Evolutionary conservation across 176 grass and related monocot species (phyloP).

Genomic region (Zoysia pacifica): DNA sequence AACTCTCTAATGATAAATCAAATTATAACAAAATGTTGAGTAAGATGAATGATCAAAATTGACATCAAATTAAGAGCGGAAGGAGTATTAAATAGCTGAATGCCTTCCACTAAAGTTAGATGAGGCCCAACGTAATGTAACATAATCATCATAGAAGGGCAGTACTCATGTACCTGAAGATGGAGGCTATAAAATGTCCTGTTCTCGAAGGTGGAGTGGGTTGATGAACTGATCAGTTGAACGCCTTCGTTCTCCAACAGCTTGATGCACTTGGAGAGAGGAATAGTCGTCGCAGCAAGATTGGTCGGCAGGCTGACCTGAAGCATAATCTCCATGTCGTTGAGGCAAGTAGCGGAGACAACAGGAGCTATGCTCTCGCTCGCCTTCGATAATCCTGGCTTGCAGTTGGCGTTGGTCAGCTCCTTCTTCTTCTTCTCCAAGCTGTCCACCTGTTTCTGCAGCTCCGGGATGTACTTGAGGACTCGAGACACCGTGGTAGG

Average conservation of each 20-base stretch:
- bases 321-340: conserved; percentile 74
- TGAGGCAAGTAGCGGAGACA: conserved; percentile 63
- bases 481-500: conserved; percentile 66
- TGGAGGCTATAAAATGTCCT: conserved; percentile 77
- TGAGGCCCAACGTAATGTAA: no score
- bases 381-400: conserved; percentile 9
- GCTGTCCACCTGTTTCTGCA: conserved; percentile 61
- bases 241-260: conserved; percentile 73
- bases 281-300: conserved; percentile 23
- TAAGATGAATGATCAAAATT: no score
- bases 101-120: no score
- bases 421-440: conserved; percentile 69
- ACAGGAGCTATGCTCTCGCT: conserved; percentile 25
- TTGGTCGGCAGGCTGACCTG: conserved; percentile 57
- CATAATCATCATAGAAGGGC: background rate
- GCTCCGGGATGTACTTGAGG: conserved; percentile 83
- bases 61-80: no score
- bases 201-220: conserved; percentile 42
- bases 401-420: conserved; percentile 41
- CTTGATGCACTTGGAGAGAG: conserved; percentile 57
- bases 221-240: conserved; percentile 61
- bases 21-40: no score
- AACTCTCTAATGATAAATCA: no score
- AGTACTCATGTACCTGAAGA: conserved; percentile 62
- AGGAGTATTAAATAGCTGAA: no score